A percentile compares a stretch with the other conserved stretches of the same genome.
These are phyloP conservation scores for Inga leiocalycina DNA, from an alignment of 306 rosid genomes.

Conservation along the genomic window DNA sequence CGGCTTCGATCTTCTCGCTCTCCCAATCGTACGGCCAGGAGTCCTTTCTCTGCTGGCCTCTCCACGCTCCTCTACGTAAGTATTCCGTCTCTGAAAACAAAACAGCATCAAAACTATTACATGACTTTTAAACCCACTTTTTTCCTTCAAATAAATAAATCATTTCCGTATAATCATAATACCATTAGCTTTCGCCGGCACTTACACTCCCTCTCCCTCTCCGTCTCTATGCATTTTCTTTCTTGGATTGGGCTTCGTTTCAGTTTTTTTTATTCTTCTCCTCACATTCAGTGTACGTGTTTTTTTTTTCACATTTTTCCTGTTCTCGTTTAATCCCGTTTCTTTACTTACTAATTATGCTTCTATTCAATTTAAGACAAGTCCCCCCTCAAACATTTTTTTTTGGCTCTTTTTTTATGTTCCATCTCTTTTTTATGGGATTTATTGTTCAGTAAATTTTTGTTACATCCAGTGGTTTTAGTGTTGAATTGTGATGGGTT, in stretches of 20 bases:
- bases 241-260: slow-evolving; percentile 25
- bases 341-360: slow-evolving; percentile 5
- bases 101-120: slow-evolving; percentile 12
- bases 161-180: slow-evolving; percentile 28
- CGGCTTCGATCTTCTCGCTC: slow-evolving; percentile 75
- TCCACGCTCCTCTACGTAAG: slow-evolving; percentile 57
- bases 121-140: slow-evolving; percentile 26
- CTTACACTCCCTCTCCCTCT: not conserved
- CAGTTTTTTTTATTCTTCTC: slow-evolving; percentile 18
- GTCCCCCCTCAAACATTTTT: not conserved
- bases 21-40: slow-evolving; percentile 72
- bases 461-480: slow-evolving; percentile 47
- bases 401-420: not conserved
- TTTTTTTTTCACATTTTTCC: not conserved
- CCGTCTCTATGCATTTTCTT: not conserved
- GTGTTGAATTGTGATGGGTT: slow-evolving; percentile 43
- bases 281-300: slow-evolving; percentile 44
- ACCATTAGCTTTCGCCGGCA: not conserved
- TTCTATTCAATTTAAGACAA: not conserved
- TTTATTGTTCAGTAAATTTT: slow-evolving; percentile 25
- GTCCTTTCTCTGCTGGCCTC: slow-evolving; percentile 57
- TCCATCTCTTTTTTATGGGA: not conserved
- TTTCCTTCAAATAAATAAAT: slow-evolving; percentile 6
- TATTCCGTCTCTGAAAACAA: slow-evolving; percentile 20
- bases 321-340: slow-evolving; percentile 5